Evolutionary conservation across 345 rosid genomes (phyloP), one percentile per base, ranked within the genome.

Genomic region (Hypericum androsaemum): DNA sequence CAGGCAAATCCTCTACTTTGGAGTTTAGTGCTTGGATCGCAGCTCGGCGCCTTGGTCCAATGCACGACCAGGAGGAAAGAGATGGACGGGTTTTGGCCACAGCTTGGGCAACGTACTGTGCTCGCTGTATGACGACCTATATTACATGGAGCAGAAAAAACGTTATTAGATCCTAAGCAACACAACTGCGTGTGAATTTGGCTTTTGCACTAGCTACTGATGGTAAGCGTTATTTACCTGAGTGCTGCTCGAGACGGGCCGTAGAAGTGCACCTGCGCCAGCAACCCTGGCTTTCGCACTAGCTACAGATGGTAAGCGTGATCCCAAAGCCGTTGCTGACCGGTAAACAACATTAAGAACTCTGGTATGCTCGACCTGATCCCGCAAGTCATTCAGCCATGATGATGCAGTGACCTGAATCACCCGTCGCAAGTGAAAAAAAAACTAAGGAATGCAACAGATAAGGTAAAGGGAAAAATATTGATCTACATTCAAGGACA

Each of bases 261-360:
- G 81, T 41, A 92, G 71, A 71, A 88, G 80, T 12, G 94, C 92
- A 53, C 98, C 85, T 37, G 95, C 96, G 72, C 89, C 96, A 52
- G 82, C 96, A 64, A 92, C 98, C 71, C 83, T 85, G 42, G 96
- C 98, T 65, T 74, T 88, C 11, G 98, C 96, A 58, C 82, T 92
- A 43, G 98, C 92, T 54, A 88, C 77, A 41, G 95, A 88, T 11
- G 98, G 98, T 38, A 92, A 77, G 51, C 65, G 95, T 49, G 98
- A 88, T 51, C 98, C 95, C 62, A 92, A 66, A 45, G 96, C 98
- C 51, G 95, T 78, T 60, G 94, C 96, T 12, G 98, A 92, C 44
- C 89, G 89, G 64, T 83, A 92, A 58, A 92, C 88, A 62, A 83
- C 88, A 71, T 78, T 88, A 57, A 88, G 73, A 55, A 92, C 94